A percentile compares a stretch with the other conserved stretches of the same genome.
Conservation (phyloP, 495 filamentous ascomycete genomes). For the Hypomontagnella monticulosa region DNA sequence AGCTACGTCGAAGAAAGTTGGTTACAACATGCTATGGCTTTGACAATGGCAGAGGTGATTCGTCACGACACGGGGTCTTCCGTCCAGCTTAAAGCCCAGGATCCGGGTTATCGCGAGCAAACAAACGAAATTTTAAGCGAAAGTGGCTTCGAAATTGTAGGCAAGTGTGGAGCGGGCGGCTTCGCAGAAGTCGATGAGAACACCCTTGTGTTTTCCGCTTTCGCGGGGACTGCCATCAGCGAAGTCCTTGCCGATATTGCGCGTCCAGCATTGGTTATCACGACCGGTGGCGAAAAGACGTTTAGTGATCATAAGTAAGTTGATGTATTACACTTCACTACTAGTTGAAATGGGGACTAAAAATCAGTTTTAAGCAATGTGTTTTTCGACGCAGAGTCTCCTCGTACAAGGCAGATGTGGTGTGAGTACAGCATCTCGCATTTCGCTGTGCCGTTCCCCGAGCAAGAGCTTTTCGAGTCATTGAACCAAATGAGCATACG, state of each 20-base stretch:
- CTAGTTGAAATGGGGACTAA: too few relatives aligned
- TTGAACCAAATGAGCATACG: too few relatives aligned
- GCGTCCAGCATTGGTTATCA: constrained; percentile 46
- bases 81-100: constrained; percentile 39
- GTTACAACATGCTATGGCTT: constrained; percentile 22
- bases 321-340: neutral
- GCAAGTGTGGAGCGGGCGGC: constrained; percentile 50
- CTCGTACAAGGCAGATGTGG: constrained; percentile 51
- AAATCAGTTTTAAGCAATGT: neutral
- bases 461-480: too few relatives aligned
- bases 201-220: constrained; percentile 49
- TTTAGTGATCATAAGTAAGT: constrained; percentile 8
- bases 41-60: constrained; percentile 14
- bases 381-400: constrained; percentile 53
- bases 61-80: too few relatives aligned
- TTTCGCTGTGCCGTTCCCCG: too few relatives aligned
- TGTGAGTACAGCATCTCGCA: too few relatives aligned
- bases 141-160: constrained; percentile 52
- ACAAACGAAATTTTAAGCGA: constrained; percentile 48
- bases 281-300: constrained; percentile 9
- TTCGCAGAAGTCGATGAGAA: constrained; percentile 54
- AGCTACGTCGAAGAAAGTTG: neutral
- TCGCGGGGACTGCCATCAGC: constrained; percentile 48
- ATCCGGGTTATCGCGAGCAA: constrained; percentile 49
- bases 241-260: constrained; percentile 50